Evolutionary conservation across 768 basidiomycete genomes (phyloP), one percentile per base, ranked within the genome.

Genomic region (Psilocybe cyanescens): DNA sequence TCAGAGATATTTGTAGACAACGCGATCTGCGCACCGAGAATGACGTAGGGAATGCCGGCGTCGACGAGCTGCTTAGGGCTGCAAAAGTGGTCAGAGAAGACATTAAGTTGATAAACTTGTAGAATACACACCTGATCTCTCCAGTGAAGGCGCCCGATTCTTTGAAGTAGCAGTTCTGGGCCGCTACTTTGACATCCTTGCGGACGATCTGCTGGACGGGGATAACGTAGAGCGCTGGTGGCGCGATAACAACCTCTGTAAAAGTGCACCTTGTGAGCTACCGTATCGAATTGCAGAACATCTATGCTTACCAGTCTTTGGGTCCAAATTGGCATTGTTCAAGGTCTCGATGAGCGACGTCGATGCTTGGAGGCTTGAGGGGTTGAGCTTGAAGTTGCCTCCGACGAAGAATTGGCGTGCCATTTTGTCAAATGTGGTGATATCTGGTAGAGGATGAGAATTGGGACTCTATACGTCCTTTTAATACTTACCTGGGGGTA

Each of bases 331-430:
- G 55, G 94, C 94, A 3, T 86, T 76, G 79, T 97, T 97, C 57
- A 99, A 78, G 52, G 80, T 72, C 55, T 85, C 75, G 67, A 93
- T 76, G 70, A 99, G 84, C 47, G 79, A 76, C 65, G 78, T 78
- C 75, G 91, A 89, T 67, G 86, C 82, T 65, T 82, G 81, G 65
- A 80, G 80, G 39, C 88, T 84, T 60, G 80, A 79, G 30, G 92
- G 92, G 81, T 98, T 97, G 89, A 99, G 90, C 83, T 98, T 99
- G 87, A 97, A 98, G 85, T 99, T 98, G 31, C 95, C 94, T 64
- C 97, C 97, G 69, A 93, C 95, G 72, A 97, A 96, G 81, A 96
- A 97, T 75, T 86, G 80, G 71, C 94, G 93, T 63, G 89, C 61
- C 92, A 72, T 63, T 33, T 37, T 57, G 19, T n/a, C 5, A 29